Base-by-base conservation (phyloP, 176 grass and related monocot genomes). In the Aegilops longissima region DNA sequence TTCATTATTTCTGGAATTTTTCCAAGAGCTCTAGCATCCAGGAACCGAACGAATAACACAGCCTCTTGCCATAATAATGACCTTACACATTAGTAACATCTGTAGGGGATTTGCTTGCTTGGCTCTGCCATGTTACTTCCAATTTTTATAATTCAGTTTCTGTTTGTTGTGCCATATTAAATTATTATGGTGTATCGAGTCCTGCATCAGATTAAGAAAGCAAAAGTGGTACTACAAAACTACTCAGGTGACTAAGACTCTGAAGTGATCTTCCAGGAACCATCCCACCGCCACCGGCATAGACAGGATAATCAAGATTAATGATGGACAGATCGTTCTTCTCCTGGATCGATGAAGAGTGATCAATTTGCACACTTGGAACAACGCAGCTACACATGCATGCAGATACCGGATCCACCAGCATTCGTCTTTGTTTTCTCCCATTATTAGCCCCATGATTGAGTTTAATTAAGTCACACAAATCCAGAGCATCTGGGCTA, bases 361-460 rank as follows among this genome's bases (percentile, higher is more conserved):
- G 58, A 71, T 69, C 73, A 33, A 72, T 67, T 87, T 79, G 74
- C 80, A 70, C 45, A 8, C 74, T 51, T 54, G 20, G 82, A 83
- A 73, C 89, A 83, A 76, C 75, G 5, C 80, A 83, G 2, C 30
- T 66, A 45, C 89, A 87, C 89, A 87, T 87, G 89, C 75, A 66
- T 80, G 58, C 58, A 87, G 40, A 56, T 44, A 86, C 6, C 33
- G 9, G 76, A 78, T 72, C 73, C 30, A 42, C 18, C 47, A 64
- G 64, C n/a, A 49, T 75, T 58, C n/a, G 80, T 90, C 84, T 83
- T 90, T 90, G 59, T 79, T 90, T 87, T 58, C 75, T 56, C 67
- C 80, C 12, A 80, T 83, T 73, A 74, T 56, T 56, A 76, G 21
- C 21, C 18, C 38, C 13, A 13, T 36, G 39, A 67, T 73, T 76